Base-by-base conservation (phyloP, 345 rosid genomes). In the Acer saccharum region DNA sequence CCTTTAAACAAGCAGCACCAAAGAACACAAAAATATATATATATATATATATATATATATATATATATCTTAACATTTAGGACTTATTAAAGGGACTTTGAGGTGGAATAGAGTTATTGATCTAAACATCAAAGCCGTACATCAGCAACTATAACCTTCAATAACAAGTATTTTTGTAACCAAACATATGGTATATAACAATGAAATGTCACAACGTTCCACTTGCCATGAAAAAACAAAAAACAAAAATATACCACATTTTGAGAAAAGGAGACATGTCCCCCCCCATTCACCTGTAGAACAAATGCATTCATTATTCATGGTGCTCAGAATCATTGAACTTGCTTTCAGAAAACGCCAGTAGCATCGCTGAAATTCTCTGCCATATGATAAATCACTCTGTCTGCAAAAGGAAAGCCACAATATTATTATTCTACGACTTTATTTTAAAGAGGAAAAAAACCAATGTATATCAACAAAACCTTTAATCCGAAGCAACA, bases 351-450 rank as follows among this genome's bases (percentile, higher is more conserved):
- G 23, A 2, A 25, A 74, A 9, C 39, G 10, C 4, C 10, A 35
- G 58, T 14, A 16, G 21, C 52, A 32, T 35, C 23, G 29, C 54
- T 25, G 23, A 12, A 46, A n/a, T 32, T 29, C 69, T 58, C 11
- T 48, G 48, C 46, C 65, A 50, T 74, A 9, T 20, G 10, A n/a
- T 39, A 52, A 29, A 71, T 78, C 78, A 86, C 81, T 84, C 87
- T 10, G 1, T 86, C 89, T 86, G 89, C 81, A 76, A 8, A 44
- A 17, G 63, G 20, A 23, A 60, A 35, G 27, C 29, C 65, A n/a
- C 2, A 4, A 58, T 13, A 25, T n/a, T 23, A 35, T 25, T 23
- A 62, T 23, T 66, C 50, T 11, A 52, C 14, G 8, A 54, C 14
- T 46, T 46, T 52, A 16, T 1, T 60, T 16, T n/a, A n/a, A 57